Base-by-base conservation (phyloP, 768 basidiomycete species). In the Candolleomyces eurysporus region DNA sequence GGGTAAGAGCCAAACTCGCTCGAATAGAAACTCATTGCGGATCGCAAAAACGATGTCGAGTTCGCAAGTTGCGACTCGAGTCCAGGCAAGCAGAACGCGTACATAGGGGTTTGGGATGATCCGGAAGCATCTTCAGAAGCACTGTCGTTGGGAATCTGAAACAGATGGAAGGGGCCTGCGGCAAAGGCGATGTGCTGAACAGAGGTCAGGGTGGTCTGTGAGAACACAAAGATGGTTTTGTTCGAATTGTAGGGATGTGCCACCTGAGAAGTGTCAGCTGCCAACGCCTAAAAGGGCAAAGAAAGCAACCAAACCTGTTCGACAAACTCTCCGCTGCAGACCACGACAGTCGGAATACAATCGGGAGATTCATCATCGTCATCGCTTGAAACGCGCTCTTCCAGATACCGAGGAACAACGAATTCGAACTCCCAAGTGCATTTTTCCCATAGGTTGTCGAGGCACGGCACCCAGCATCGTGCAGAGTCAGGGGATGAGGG, bases 401-500 rank as follows among this genome's bases (percentile, higher is more conserved):
- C 89, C 14, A 92, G 76, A 68, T 86, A 89, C 65, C 89, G 82
- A 54, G 96, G 95, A 39, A 97, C 96, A 55, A 97, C 86, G 72
- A 97, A 93, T 73, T 98, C 94, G 60, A 98, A 90, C 69, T 99
- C 97, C 97, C 97, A 99, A 7, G 96, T 96, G 67, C 92, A 97
- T 67, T 93, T 89, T 74, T 97, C 96, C 92, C 94, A 96, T 21
- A 94, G 75, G 67, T 86, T 92, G 73, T 99, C 97, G 19, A 98
- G 75, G 68, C 97, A 99, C 14, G 97, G 97, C n/a, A 98, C 89
- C 97, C 97, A 99, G 67, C 93, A 95, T 68, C 97, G 82, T n/a
- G 96, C 95, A 17, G 93, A 83, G 69, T 96, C 93, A 6, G 94
- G 88, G 8, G 89, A 89, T 0, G 92, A 90, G 0, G 94, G 89